Base-by-base conservation (phyloP, 140 eudicot genomes). In the Bidens hawaiensis region DNA sequence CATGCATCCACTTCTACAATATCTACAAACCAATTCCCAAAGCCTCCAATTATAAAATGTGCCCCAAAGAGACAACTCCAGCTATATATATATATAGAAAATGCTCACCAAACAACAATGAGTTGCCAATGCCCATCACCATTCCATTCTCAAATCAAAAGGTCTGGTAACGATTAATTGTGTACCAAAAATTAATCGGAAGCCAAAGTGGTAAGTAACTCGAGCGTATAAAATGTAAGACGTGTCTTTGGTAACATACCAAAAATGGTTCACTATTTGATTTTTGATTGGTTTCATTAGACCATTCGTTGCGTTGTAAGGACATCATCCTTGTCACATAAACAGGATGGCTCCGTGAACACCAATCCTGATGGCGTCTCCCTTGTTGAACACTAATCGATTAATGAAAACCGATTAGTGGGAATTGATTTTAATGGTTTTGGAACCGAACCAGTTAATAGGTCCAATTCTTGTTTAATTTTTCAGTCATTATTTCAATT, bases 31-130 rank as follows among this genome's bases (percentile, higher is more conserved):
- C 47, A 58, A 58, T 31, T 17, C 52, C 23, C 52, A 5, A n/a
- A 52, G n/a, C 2, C 16, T 25, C 36, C 46, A 57, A 62, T 23
- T 3, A 62, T 62, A 23, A n/a, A 13, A 43, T 45, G 45, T 14
- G 30, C 21, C 57, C 55, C 26, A 62, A 43, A 45, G 57, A 63
- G 69, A 64, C 69, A 46, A 19, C 9, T 47, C 40, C 34, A 64
- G 30, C 21, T 17, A 47, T n/a, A n/a, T n/a, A n/a, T n/a, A n/a
- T n/a, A n/a, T n/a, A n/a, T 64, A 46, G 33, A 28, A 64, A 59
- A 46, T 47, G 22, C 33, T 30, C 70, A 64, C 70, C 59, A 47
- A 48, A 47, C 22, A 28, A 48, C 48, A 64, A 23, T 21, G 30
- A 50, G 57, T 22, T 50, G 30, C 30, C 57, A 30, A 31, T 16